Evolutionary conservation across 2,329 filamentous ascomycete species (phyloP).

Genomic region (Leptographium galeiforme): DNA sequence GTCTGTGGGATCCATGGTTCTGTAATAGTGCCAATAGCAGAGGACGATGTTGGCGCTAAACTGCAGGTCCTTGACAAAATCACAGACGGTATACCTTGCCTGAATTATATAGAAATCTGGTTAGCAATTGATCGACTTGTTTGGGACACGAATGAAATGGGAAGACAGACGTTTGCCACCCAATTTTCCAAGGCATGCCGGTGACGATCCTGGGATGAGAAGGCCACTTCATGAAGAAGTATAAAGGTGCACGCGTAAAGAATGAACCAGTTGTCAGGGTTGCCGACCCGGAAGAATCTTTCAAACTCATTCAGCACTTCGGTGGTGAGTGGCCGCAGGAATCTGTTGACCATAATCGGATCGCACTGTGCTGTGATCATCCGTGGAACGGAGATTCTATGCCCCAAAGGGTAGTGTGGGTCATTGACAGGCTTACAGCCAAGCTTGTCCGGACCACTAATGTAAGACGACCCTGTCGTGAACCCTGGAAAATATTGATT

Average conservation of each 20-base stretch:
- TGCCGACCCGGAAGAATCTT: conserved; percentile 19
- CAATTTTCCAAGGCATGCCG: conserved; percentile 27
- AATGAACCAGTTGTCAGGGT: conserved; percentile 20
- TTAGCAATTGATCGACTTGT: neutral
- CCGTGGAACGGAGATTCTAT: conserved; percentile 25
- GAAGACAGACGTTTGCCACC: conserved; percentile 2
- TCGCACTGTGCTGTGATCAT: conserved; percentile 34
- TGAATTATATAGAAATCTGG: conserved; percentile 4
- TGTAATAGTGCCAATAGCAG: conserved; percentile 38
- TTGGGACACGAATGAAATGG: no score
- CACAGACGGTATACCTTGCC: conserved; percentile 24
- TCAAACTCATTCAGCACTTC: conserved; percentile 23
- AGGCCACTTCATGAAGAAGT: conserved; percentile 28
- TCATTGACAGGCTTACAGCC: conserved; percentile 24
- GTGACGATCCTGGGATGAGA: conserved; percentile 25
- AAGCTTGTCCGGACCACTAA: conserved; percentile 26
- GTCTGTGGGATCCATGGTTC: conserved; percentile 19
- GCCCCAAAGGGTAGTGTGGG: conserved; percentile 21
- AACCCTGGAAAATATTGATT: conserved; percentile 22
- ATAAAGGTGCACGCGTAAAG: conserved; percentile 28
- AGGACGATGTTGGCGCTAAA: conserved; percentile 32
- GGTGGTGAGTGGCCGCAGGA: conserved; percentile 22
- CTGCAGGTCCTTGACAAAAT: conserved; percentile 30
- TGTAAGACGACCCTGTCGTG: conserved; percentile 28
- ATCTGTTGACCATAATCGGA: conserved; percentile 23